These are phyloP conservation scores for Chenopodium formosanum DNA, from an alignment of 148 eudicot species.

Conservation along the genomic window DNA sequence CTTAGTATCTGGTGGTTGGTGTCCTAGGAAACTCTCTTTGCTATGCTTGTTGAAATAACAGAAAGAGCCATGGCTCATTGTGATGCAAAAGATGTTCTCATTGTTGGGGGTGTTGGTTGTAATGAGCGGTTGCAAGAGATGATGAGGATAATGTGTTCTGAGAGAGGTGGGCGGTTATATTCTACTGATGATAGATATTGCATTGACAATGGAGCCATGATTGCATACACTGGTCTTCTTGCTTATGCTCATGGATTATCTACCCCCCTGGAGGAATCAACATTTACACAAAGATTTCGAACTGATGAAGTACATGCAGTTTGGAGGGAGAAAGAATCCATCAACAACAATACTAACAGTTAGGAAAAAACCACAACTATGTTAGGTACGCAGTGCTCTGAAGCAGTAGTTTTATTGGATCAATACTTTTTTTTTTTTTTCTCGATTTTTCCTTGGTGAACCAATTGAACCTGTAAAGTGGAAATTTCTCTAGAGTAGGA, in stretches of 20 bases:
- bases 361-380: constrained; percentile 1
- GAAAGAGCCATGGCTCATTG: constrained; percentile 99
- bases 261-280: constrained; percentile 76
- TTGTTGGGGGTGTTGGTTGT: constrained; percentile 98
- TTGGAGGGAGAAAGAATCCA: constrained; percentile 68
- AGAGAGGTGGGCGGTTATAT: constrained; percentile 71
- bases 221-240: constrained; percentile 87
- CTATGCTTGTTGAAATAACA: constrained; percentile 99
- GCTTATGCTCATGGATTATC: constrained; percentile 60
- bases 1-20: not conserved
- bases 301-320: constrained; percentile 87
- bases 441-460: not conserved
- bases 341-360: constrained; percentile 4
- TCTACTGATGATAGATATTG: constrained; percentile 88
- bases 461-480: constrained; percentile 1
- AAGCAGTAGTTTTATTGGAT: not conserved
- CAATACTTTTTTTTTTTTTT: not conserved
- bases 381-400: not conserved
- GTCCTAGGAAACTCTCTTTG: constrained; percentile 82
- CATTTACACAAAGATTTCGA: constrained; percentile 81
- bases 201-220: constrained; percentile 91
- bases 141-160: constrained; percentile 87
- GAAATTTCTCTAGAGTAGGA: not conserved
- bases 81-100: constrained; percentile 83
- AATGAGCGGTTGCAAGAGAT: constrained; percentile 87